Conservation (phyloP, 2,329 filamentous ascomycete species). For the Alternaria gansuensis region DNA sequence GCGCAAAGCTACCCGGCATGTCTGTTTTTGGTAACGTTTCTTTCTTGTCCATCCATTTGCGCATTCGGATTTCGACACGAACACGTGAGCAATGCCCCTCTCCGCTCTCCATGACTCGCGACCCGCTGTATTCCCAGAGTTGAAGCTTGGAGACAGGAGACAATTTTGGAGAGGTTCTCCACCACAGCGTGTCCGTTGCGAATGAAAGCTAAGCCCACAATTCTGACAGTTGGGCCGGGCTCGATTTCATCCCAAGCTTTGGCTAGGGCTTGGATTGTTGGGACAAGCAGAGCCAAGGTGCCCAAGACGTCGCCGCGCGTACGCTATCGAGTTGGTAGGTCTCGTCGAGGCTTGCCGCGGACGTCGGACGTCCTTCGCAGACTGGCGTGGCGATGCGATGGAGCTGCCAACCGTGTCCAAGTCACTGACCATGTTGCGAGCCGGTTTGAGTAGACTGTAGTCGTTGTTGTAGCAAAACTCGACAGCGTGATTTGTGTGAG, state of each 20-base stretch:
- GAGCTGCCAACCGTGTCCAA: not conserved
- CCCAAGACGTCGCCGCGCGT: slow-evolving; percentile 18
- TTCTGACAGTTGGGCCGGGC: slow-evolving; percentile 7
- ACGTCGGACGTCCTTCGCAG: slow-evolving; percentile 3
- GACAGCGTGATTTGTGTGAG: not conserved
- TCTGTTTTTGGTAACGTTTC: not conserved
- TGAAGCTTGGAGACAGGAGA: slow-evolving; percentile 18
- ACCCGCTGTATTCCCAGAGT: slow-evolving; percentile 7
- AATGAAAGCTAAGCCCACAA: slow-evolving; percentile 4
- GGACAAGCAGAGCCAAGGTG: slow-evolving; percentile 20
- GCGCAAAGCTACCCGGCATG: not conserved
- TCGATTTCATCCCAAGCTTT: slow-evolving; percentile 13
- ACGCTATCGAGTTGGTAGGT: slow-evolving; percentile 12
- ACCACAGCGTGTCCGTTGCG: slow-evolving; percentile 9
- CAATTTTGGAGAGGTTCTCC: slow-evolving; percentile 18
- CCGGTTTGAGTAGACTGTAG: not conserved
- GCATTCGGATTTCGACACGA: not conserved
- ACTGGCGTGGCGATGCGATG: not conserved
- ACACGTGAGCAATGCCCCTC: slow-evolving; percentile 13
- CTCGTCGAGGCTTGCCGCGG: slow-evolving; percentile 11
- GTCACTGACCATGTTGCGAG: not conserved
- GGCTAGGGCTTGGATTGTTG: slow-evolving; percentile 16
- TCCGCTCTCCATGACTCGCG: slow-evolving; percentile 2
- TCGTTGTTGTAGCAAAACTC: not conserved
- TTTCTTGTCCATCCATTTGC: not conserved